These are phyloP conservation scores for Hawksworthiomyces lignivorus DNA, from an alignment of 2,329 filamentous ascomycete species.

Conservation along the genomic window DNA sequence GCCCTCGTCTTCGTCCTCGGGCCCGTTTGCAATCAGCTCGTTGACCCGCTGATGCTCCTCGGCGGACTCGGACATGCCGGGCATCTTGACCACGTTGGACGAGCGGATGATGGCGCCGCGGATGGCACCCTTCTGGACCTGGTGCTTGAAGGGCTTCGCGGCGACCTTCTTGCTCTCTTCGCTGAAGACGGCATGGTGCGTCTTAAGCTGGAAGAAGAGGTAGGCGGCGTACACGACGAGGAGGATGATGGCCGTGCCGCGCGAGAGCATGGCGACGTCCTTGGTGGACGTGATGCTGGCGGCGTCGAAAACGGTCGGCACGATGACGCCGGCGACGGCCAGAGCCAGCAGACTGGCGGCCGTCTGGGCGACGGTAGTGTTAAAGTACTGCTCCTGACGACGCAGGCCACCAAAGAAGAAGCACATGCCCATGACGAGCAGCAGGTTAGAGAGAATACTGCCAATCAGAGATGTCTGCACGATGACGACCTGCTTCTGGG, in stretches of 20 bases:
- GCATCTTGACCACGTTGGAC: conserved; percentile 29
- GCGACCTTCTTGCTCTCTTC: conserved; percentile 70
- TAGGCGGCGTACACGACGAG: conserved; percentile 78
- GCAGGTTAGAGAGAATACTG: conserved; percentile 82
- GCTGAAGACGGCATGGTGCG: conserved; percentile 74
- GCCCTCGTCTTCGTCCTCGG: conserved; percentile 56
- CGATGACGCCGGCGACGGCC: conserved; percentile 73
- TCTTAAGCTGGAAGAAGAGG: conserved; percentile 85
- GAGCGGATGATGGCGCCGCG: conserved; percentile 33
- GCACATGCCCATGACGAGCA: conserved; percentile 84
- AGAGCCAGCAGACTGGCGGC: conserved; percentile 74
- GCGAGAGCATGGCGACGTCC: conserved; percentile 57
- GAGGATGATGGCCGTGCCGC: conserved; percentile 71
- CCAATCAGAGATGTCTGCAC: conserved; percentile 91
- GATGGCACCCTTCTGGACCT: conserved; percentile 26
- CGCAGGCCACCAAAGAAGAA: conserved; percentile 83
- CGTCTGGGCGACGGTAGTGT: conserved; percentile 85
- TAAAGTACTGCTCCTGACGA: conserved; percentile 79
- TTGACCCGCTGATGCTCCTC: conserved; percentile 23
- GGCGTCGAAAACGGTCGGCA: conserved; percentile 77
- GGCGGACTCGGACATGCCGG: conserved; percentile 15
- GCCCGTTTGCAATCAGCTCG: conserved; percentile 19
- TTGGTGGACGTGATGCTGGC: conserved; percentile 31
- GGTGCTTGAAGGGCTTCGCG: conserved; percentile 39
- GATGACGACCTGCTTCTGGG: conserved; percentile 67